Evolutionary conservation across 208 protist species (phyloP).

Genomic region (Leishmania gerbilli): DNA sequence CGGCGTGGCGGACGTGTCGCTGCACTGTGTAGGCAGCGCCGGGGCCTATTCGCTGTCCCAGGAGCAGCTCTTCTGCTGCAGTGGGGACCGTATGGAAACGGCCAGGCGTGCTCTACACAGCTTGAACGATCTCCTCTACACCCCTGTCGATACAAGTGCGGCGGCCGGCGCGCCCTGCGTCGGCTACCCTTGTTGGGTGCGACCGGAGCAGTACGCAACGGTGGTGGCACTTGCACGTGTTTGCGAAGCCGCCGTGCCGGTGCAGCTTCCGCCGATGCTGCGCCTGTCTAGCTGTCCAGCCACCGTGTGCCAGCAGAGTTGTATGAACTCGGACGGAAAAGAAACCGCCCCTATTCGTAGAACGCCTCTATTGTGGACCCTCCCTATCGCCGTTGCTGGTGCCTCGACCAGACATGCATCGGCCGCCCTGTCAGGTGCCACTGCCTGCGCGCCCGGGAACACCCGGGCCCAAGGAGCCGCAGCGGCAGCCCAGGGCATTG

Average conservation of each 20-base stretch:
- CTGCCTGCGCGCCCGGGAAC: background rate
- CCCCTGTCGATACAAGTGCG: constrained; percentile 5
- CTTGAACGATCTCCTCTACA: constrained; percentile 30
- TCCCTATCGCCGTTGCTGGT: background rate
- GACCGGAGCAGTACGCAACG: constrained; percentile 11
- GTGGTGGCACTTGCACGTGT: constrained; percentile 50
- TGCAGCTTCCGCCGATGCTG: constrained; percentile 47
- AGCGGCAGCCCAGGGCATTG: background rate
- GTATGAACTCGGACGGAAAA: background rate
- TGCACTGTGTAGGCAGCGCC: background rate
- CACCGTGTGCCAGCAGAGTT: background rate
- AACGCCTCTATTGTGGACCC: background rate
- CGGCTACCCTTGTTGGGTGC: constrained; percentile 25
- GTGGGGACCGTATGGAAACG: constrained; percentile 35
- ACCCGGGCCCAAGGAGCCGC: background rate
- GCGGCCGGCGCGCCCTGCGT: constrained; percentile 12
- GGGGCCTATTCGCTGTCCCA: constrained; percentile 8
- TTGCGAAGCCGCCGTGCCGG: constrained; percentile 63
- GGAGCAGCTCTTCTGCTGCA: constrained; percentile 23
- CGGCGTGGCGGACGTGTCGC: constrained; percentile 5
- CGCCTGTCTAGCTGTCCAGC: background rate
- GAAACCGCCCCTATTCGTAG: background rate
- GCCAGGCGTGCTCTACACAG: constrained; percentile 40
- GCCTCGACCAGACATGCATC: background rate
- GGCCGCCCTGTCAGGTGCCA: background rate